Base-by-base conservation (phyloP, 306 rosid species). In the Gynostemma pentaphyllum region DNA sequence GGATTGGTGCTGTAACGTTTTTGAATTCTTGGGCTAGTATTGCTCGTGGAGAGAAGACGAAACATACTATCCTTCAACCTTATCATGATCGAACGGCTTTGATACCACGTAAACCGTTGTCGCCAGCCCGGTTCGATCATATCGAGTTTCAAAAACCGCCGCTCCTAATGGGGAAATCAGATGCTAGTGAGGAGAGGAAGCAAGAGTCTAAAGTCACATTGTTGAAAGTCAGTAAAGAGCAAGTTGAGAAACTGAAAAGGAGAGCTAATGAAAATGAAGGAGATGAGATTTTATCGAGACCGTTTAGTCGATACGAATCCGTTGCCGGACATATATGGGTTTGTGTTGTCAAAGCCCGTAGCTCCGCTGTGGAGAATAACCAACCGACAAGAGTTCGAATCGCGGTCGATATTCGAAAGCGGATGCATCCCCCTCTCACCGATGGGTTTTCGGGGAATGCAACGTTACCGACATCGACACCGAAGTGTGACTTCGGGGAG, bases 261-360 rank as follows among this genome's bases (percentile, higher is more conserved):
- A 48, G 7, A 32, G 87, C 87, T 0, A 82, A 88, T 21, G 75
- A 28, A 39, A 10, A 53, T 37, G 0, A 19, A 34, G 55, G 16
- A 0, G 67, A 48, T 12, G 13, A 29, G 0, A 69, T 11, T 1
- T 74, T 74, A 26, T 4, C 11, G 40, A 3, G 54, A 10, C 32
- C 48, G 26, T 60, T 18, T 18, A 60, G 66, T 23, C 19, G 66
- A 36, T 85, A 77, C 2, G 94, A 88, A 68, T 51, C 76, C 0
- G 1, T 88, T 5, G 67, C 84, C 0, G 85, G 87, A 0, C 81
- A 88, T 28, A 44, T 82, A 2, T 88, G 92, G 96, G 77, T 76
- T 41, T 75, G 78, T 52, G 83, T 87, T 0, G 64, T 82, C 67
- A 85, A 82, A 47, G 87, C 96, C 0, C 72, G 89, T 60, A 45